Conservation (phyloP, 257 asterid genomes). For the Rehmannia glutinosa region DNA sequence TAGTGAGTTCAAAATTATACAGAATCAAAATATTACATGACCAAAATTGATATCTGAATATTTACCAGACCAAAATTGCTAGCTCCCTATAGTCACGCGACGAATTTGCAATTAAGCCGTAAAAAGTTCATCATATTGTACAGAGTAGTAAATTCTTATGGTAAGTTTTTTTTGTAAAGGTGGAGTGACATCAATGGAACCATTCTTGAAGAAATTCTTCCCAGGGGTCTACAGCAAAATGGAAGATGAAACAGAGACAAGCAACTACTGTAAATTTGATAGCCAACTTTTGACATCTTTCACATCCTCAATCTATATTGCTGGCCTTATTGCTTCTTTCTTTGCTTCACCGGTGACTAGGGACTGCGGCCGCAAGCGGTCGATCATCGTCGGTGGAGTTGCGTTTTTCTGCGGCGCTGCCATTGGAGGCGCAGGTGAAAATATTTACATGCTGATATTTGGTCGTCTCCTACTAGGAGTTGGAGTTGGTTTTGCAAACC, state of each 20-base stretch:
- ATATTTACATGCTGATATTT: constrained; percentile 56
- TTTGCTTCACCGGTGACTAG: constrained; percentile 54
- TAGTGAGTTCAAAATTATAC: too few species aligned
- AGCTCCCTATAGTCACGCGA: too few species aligned
- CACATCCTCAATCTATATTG: constrained; percentile 75
- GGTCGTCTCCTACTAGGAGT: constrained; percentile 74
- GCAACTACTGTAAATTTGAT: constrained; percentile 84
- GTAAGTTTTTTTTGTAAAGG: constrained; percentile 30
- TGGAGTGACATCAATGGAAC: constrained; percentile 86
- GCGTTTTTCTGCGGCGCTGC: constrained; percentile 71
- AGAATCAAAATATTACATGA: too few species aligned
- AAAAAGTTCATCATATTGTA: too few species aligned
- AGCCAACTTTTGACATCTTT: constrained; percentile 59
- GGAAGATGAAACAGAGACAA: constrained; percentile 45
- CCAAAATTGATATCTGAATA: too few species aligned
- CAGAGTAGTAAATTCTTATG: neutral
- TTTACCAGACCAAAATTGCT: too few species aligned
- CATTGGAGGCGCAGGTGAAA: constrained; percentile 60
- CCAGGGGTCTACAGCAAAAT: constrained; percentile 49
- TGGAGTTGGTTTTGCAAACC: constrained; percentile 81
- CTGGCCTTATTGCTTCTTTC: constrained; percentile 68
- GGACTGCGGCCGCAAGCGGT: constrained; percentile 54
- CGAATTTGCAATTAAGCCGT: too few species aligned
- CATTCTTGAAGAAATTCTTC: constrained; percentile 65
- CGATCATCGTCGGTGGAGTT: constrained; percentile 64